Evolutionary conservation across 2,329 filamentous ascomycete species (phyloP).

Genomic region (Colletotrichum sp.): DNA sequence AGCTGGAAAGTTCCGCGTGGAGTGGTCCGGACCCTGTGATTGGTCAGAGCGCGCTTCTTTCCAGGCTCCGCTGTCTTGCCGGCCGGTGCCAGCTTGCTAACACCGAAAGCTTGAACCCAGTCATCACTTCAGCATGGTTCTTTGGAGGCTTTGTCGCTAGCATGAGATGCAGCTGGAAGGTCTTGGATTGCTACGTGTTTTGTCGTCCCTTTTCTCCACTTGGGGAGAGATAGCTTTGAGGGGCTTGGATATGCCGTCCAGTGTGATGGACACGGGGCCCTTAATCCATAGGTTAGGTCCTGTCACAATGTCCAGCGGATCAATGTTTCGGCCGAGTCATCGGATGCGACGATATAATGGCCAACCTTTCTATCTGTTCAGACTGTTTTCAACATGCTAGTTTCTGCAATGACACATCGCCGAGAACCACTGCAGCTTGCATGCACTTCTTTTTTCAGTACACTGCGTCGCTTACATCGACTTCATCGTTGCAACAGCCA

Average conservation of each 20-base stretch:
- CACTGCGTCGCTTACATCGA: background rate
- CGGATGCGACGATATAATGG: background rate
- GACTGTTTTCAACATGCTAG: background rate
- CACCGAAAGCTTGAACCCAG: background rate
- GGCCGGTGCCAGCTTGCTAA: background rate
- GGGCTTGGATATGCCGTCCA: background rate
- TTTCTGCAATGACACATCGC: background rate
- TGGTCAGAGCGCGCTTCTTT: background rate
- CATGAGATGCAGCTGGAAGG: background rate
- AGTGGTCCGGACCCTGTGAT: background rate
- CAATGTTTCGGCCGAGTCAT: background rate
- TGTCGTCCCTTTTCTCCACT: background rate
- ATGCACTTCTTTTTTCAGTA: background rate
- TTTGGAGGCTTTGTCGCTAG: background rate
- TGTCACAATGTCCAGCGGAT: background rate
- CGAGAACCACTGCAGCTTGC: background rate
- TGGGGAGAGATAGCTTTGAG: background rate
- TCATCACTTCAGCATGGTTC: background rate
- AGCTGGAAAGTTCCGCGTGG: conserved; percentile 20
- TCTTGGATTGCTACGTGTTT: background rate
- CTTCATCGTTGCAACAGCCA: background rate
- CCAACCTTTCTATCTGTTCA: background rate
- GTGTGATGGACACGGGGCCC: too few species aligned
- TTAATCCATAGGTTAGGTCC: background rate
- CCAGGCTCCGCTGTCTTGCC: background rate